Percentiles rank a stretch among this genome's conserved stretches.
Conservation (phyloP, 176 grass and related monocot species). For the Phyllostachys edulis region DNA sequence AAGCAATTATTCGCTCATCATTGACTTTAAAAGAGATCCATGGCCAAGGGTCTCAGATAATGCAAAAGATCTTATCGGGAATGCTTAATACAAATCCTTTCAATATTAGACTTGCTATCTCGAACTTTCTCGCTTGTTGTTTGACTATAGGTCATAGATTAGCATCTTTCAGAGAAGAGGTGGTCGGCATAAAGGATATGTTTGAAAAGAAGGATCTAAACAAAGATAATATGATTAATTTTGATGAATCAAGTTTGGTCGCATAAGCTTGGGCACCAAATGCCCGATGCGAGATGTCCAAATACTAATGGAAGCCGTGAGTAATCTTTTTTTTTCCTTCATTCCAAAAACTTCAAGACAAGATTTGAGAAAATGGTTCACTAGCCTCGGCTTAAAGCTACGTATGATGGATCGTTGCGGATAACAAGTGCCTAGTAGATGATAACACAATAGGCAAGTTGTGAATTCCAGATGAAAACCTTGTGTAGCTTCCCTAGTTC, state of each 20-base stretch:
- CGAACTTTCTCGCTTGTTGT: slow-evolving; percentile 9
- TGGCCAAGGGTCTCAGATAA: slow-evolving; percentile 93
- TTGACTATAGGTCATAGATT: slow-evolving; percentile 69
- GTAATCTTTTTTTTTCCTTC: slow-evolving; percentile 28
- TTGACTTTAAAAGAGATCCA: slow-evolving; percentile 90
- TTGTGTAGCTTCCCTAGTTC: slow-evolving; percentile 48
- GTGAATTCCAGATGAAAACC: no score
- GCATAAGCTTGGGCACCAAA: slow-evolving; percentile 76
- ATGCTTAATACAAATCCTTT: slow-evolving; percentile 77
- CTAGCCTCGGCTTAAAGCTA: slow-evolving; percentile 74
- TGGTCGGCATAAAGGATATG: slow-evolving; percentile 82
- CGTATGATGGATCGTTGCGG: slow-evolving; percentile 79
- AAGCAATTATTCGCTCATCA: slow-evolving; percentile 81
- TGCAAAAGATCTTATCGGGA: slow-evolving; percentile 75
- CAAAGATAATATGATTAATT: slow-evolving; percentile 68
- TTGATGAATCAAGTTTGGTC: slow-evolving; percentile 82
- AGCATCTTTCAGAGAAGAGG: slow-evolving; percentile 92
- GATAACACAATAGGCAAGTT: no score
- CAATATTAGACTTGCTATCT: slow-evolving; percentile 7
- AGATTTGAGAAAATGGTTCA: slow-evolving; percentile 80
- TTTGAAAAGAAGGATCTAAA: slow-evolving; percentile 87
- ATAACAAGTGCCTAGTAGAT: slow-evolving; percentile 48
- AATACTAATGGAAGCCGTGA: slow-evolving; percentile 95
- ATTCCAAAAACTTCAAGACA: slow-evolving; percentile 57
- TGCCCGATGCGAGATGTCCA: slow-evolving; percentile 75